phyloP scores from a whole-genome alignment of 768 basidiomycete species.

The Hygrocybe punicea region DNA sequence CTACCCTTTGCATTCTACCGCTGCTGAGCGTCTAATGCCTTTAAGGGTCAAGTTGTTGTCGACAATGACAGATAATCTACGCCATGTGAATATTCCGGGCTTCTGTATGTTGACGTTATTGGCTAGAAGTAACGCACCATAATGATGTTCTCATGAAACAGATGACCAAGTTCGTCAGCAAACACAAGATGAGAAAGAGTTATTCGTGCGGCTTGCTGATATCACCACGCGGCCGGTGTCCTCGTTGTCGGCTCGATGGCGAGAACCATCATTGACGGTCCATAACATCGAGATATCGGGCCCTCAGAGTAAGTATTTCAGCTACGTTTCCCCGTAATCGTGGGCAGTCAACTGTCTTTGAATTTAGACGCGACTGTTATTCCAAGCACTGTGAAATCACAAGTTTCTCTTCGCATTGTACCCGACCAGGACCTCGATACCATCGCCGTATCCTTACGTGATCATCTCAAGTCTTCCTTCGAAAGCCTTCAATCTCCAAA shows the following conservation, averaged over 20 bases:
- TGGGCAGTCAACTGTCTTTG: neutral
- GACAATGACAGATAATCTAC: conserved; percentile 57
- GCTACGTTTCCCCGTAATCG: neutral
- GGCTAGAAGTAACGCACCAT: neutral
- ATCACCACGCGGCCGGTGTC: conserved; percentile 67
- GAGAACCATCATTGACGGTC: conserved; percentile 85
- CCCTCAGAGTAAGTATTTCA: conserved; percentile 56
- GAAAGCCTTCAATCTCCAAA: conserved; percentile 62
- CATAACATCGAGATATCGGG: conserved; percentile 84
- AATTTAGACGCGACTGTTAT: conserved; percentile 79
- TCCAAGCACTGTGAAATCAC: conserved; percentile 76
- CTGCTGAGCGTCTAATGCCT: neutral
- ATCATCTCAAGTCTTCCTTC: conserved; percentile 61
- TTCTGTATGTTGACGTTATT: conserved; percentile 63
- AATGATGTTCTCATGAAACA: conserved; percentile 23
- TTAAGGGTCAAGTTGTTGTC: conserved; percentile 74
- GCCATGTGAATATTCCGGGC: conserved; percentile 64
- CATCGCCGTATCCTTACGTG: conserved; percentile 59
- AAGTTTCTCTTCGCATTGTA: conserved; percentile 88
- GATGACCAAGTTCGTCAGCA: conserved; percentile 75
- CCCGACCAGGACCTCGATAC: conserved; percentile 83
- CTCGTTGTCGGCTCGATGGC: conserved; percentile 75
- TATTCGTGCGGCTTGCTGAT: conserved; percentile 66
- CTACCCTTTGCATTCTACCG: neutral
- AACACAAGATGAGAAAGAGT: conserved; percentile 60